These are phyloP conservation scores for Sclerotinia spermophila DNA, from an alignment of 2,329 filamentous ascomycete genomes.

Conservation along the genomic window DNA sequence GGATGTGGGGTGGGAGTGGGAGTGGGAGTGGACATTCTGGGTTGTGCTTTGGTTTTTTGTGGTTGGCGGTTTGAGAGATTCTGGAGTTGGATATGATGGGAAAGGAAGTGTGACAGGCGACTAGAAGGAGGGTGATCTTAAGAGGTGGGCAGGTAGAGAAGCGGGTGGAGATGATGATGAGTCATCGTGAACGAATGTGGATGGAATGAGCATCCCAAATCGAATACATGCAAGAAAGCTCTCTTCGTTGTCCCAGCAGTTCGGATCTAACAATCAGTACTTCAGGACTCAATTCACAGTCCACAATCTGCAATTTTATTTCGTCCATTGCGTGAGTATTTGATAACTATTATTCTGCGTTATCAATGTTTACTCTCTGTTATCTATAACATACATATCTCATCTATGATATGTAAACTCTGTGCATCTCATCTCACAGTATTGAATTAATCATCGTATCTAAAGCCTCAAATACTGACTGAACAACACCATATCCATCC, in stretches of 20 bases:
- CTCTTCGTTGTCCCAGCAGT: background rate
- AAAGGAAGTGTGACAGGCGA: background rate
- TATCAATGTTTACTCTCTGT: background rate
- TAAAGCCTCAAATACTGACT: background rate
- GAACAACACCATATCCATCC: background rate
- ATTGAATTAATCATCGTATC: background rate
- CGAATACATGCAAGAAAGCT: background rate
- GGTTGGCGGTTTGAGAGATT: background rate
- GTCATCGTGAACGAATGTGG: background rate
- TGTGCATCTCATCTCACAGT: background rate
- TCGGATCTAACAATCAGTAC: background rate
- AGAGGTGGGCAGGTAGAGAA: background rate
- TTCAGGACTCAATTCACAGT: background rate
- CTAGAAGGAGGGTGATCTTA: background rate
- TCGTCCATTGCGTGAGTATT: background rate
- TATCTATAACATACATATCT: background rate
- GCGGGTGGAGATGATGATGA: conserved; percentile 1
- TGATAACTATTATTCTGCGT: background rate
- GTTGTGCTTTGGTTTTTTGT: background rate
- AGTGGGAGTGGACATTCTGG: background rate
- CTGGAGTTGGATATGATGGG: background rate
- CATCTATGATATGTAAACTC: background rate
- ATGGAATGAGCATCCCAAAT: too few species aligned
- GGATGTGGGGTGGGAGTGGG: conserved; percentile 7
- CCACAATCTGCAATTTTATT: background rate